Evolutionary conservation across 2,329 filamentous ascomycete species (phyloP).

Genomic region (Dactylellina leptospora): DNA sequence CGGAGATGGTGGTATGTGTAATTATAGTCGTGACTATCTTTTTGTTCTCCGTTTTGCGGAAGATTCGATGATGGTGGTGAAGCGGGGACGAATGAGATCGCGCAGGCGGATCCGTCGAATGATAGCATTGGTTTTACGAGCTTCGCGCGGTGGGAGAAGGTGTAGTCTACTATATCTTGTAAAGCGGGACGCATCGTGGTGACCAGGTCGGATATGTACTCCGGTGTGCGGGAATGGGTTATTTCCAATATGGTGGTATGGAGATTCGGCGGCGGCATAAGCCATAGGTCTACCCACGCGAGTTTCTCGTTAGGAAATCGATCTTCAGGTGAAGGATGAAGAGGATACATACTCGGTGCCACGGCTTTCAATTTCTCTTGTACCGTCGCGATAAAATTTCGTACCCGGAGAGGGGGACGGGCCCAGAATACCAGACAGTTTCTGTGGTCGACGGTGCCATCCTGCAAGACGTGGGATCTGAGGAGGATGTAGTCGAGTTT

Average conservation of each 20-base stretch:
- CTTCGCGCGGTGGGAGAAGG: slow-evolving; percentile 68
- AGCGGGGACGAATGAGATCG: slow-evolving; percentile 85
- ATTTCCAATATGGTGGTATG: slow-evolving; percentile 89
- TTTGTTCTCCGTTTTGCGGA: not conserved
- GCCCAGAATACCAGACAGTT: slow-evolving; percentile 91
- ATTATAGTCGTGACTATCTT: slow-evolving; percentile 59
- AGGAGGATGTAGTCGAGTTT: slow-evolving; percentile 70
- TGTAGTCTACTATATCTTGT: slow-evolving; percentile 70
- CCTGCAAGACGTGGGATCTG: slow-evolving; percentile 57
- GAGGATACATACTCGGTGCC: slow-evolving; percentile 71
- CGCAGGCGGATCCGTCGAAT: slow-evolving; percentile 84
- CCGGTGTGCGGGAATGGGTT: slow-evolving; percentile 76
- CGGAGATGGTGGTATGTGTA: slow-evolving; percentile 94
- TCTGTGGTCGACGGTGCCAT: slow-evolving; percentile 69
- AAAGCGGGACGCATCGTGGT: slow-evolving; percentile 67
- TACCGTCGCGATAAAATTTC: slow-evolving; percentile 72
- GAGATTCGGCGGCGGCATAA: slow-evolving; percentile 79
- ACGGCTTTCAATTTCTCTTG: slow-evolving; percentile 72
- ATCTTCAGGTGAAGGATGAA: slow-evolving; percentile 7
- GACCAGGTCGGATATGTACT: slow-evolving; percentile 73
- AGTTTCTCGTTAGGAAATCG: not conserved
- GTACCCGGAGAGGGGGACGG: slow-evolving; percentile 76
- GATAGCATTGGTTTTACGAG: slow-evolving; percentile 79
- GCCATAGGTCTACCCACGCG: slow-evolving; percentile 73
- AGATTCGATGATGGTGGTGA: slow-evolving; percentile 58